phyloP scores from a whole-genome alignment of 177 flowering plant genomes.

The Vitis hybrid region DNA sequence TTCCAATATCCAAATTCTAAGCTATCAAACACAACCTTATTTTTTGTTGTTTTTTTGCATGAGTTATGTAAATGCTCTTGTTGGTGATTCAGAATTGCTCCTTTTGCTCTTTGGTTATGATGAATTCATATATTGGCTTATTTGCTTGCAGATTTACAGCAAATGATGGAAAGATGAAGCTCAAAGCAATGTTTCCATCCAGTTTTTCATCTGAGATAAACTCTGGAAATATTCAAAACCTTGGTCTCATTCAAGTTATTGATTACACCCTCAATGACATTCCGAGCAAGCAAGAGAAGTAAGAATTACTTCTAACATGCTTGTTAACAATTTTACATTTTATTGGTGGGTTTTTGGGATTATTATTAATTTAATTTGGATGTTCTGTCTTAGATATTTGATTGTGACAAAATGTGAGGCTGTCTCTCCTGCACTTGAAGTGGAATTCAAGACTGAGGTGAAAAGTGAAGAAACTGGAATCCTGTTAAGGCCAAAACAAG shows the following conservation, averaged over 20 bases:
- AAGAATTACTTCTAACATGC: constrained; percentile 11
- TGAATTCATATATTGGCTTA: not conserved
- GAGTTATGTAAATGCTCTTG: not conserved
- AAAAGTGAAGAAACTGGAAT: constrained; percentile 27
- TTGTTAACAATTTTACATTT: not conserved
- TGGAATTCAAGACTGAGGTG: constrained; percentile 35
- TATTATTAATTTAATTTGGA: not conserved
- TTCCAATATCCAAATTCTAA: no score
- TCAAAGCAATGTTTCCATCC: constrained; percentile 69
- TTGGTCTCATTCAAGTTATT: constrained; percentile 74
- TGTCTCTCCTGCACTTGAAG: constrained; percentile 67
- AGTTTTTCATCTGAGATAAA: constrained; percentile 51
- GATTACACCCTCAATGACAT: constrained; percentile 77
- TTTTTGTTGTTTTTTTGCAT: not conserved
- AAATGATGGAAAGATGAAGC: constrained; percentile 76
- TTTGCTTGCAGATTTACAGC: constrained; percentile 62
- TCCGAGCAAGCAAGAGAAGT: constrained; percentile 77
- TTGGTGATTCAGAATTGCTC: not conserved
- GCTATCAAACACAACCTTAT: not conserved
- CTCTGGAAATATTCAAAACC: constrained; percentile 78
- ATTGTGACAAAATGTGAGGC: constrained; percentile 64
- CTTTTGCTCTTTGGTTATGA: not conserved
- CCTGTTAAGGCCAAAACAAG: constrained; percentile 21
- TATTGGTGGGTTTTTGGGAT: not conserved
- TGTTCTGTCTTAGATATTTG: constrained; percentile 31